A percentile compares a stretch with the other conserved stretches of the same genome.
These are phyloP conservation scores for Bimuria novae-zelandiae DNA, from an alignment of 2,329 filamentous ascomycete genomes.

Conservation along the genomic window DNA sequence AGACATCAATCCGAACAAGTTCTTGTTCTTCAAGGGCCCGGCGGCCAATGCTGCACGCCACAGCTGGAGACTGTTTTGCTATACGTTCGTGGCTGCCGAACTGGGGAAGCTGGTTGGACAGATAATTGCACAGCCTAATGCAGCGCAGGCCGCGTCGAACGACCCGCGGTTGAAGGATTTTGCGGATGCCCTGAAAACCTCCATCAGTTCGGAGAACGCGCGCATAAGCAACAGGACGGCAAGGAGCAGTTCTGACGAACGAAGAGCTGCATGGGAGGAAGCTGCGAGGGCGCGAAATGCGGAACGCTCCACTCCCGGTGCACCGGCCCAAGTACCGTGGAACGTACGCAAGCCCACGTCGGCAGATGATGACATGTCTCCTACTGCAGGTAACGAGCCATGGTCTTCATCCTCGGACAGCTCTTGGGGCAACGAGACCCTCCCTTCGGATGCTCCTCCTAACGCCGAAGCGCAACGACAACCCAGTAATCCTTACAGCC, in stretches of 20 bases:
- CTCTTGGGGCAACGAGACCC: conserved; percentile 25
- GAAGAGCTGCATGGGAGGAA: conserved; percentile 9
- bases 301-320: background rate
- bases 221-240: background rate
- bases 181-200: conserved; percentile 39
- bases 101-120: conserved; percentile 43
- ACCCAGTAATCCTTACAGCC: conserved; percentile 5
- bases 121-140: conserved; percentile 38
- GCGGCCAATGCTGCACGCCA: conserved; percentile 36
- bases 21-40: conserved; percentile 40
- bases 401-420: conserved; percentile 16
- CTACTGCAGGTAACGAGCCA: conserved; percentile 43
- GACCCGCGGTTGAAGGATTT: conserved; percentile 50
- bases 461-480: background rate
- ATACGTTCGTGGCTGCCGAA: conserved; percentile 30
- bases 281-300: conserved; percentile 9
- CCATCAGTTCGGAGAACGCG: conserved; percentile 18
- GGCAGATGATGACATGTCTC: conserved; percentile 48
- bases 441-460: conserved; percentile 33
- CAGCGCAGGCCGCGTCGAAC: conserved; percentile 38
- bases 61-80: conserved; percentile 33
- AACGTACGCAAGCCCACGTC: conserved; percentile 1
- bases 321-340: conserved; percentile 18
- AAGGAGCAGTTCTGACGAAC: background rate
- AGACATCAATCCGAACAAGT: conserved; percentile 47